Evolutionary conservation across 495 filamentous ascomycete genomes (phyloP), one percentile per base, ranked within the genome.

Genomic region (Pseudevernia furfuracea): DNA sequence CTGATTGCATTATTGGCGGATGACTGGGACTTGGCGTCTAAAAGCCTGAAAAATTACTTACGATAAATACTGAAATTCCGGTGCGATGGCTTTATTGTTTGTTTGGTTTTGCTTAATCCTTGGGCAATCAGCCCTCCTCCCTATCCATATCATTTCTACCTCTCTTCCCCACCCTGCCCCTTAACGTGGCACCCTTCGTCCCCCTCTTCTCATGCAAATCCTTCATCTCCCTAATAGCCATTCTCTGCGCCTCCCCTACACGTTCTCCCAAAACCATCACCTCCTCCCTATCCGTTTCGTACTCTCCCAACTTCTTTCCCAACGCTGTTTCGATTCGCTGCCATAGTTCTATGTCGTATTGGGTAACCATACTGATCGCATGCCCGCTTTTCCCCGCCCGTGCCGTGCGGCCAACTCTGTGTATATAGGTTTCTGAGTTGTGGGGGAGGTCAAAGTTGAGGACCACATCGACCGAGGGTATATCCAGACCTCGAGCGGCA

Each of bases 401-500:
- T 0, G 94, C 94, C 0, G 94, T 98, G 65, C 94, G 87, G 10
- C 94, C 94, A 4, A 97, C 93, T 48, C 94, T 86, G 72, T 98
- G 94, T 59, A 98, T 89, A 70, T 97, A 98, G 0, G 91, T 96
- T 74, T 96, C 94, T 70, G 85, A 87, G 66, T 93, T 90, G 19
- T 79, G 79, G 0, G 90, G 89, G 11, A 96, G 76, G 71, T 97
- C 93, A 65, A 85, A 89, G 73, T 97, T 96, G 60, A 98, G 69
- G 5, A 98, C 91, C 0, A 91, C 75, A 66, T 96, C 92, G 5
- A 98, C 94, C 55, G 84, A 85, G 28, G 93, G 92, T 64, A 97
- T 96, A 83, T 98, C 94, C 11, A 98, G 81, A 79, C 94, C 94
- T 70, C 94, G 84, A 12, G 94, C 91, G 6, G 95, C 94, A 34